Evolutionary conservation across 2,329 filamentous ascomycete species (phyloP), one percentile per base, ranked within the genome.

Genomic region (Scolecobasidium constrictum): DNA sequence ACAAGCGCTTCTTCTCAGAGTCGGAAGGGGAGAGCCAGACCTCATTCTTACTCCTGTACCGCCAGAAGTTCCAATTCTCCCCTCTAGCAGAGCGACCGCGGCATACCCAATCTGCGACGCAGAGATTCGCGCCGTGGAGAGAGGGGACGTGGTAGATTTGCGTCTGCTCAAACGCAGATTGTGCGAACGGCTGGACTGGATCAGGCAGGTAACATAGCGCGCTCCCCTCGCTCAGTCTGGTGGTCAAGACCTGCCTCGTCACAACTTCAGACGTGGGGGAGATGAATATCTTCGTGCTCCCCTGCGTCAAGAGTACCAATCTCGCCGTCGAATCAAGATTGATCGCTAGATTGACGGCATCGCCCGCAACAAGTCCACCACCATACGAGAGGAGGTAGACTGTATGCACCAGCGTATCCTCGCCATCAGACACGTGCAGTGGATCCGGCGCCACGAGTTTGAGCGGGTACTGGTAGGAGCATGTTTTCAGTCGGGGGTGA

Each of bases 211-310:
- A 79, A 51, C 72, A 71, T 35, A 80, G 58, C 18, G 71, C 73
- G 16, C 73, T 65, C 46, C 65, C 62, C 13, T 63, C 52, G 28
- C 60, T 63, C 13, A 79, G 56, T 35, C 58, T 55, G 5, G 75
- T 69, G 26, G 64, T 63, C 53, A 74, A 65, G 7, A 56, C 56
- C 53, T 77, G 73, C 23, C 61, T 55, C 22, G 67, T 72, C 46
- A 68, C 44, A 5, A 64, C 44, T 38, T 55, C 58, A 39, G 65
- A 63, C 43, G 68, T 65, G 38, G 75, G 61, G 1, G 86, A 83
- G 58, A 92, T 94, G 73, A 94, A 96, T 53, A 98, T 79, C 66
- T 96, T 98, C 47, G 92, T 96, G 63, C 87, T 86, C 41, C 90
- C 90, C 67, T 79, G 75, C 1, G 73, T 72, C 20, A 72, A 61